Evolutionary conservation across 1,284 basidiomycete species (phyloP).

Genomic region (Malassezia pachydermatis): DNA sequence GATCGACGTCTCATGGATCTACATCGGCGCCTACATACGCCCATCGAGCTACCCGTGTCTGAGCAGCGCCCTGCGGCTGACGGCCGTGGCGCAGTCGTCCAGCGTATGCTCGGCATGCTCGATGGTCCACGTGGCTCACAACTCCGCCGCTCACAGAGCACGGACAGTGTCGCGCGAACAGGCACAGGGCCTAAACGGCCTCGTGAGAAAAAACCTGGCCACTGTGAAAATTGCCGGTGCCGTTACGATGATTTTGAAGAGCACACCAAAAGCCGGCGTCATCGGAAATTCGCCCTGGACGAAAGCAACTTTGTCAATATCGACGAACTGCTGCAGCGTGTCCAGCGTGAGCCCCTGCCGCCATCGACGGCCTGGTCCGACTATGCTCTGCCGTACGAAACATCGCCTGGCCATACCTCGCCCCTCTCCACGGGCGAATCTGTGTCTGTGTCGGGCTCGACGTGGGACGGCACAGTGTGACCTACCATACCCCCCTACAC

Average conservation of each 20-base stretch:
- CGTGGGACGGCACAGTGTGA: no score
- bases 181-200: slow-evolving; percentile 2
- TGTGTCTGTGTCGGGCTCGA: no score
- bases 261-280: slow-evolving; percentile 69
- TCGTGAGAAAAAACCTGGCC: slow-evolving; percentile 77
- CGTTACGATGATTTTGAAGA: slow-evolving; percentile 84
- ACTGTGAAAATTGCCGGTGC: slow-evolving; percentile 89
- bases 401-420: no score
- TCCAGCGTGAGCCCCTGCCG: slow-evolving; percentile 50
- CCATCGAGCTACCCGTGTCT: no score
- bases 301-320: slow-evolving; percentile 70
- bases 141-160: slow-evolving; percentile 11
- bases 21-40: slow-evolving; percentile 30
- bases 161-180: slow-evolving; percentile 24
- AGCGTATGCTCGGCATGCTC: slow-evolving; percentile 30
- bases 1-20: slow-evolving; percentile 35
- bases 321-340: slow-evolving; percentile 65
- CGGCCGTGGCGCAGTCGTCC: slow-evolving; percentile 26
- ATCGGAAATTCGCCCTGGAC: slow-evolving; percentile 75
- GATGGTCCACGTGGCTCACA: slow-evolving; percentile 14
- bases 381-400: no score
- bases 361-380: neutral
- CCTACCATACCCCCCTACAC: no score
- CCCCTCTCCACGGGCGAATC: no score
- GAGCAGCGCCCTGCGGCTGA: slow-evolving; percentile 6